Conservation (phyloP, 805 yeast genomes). For the Lachancea meyersii region DNA sequence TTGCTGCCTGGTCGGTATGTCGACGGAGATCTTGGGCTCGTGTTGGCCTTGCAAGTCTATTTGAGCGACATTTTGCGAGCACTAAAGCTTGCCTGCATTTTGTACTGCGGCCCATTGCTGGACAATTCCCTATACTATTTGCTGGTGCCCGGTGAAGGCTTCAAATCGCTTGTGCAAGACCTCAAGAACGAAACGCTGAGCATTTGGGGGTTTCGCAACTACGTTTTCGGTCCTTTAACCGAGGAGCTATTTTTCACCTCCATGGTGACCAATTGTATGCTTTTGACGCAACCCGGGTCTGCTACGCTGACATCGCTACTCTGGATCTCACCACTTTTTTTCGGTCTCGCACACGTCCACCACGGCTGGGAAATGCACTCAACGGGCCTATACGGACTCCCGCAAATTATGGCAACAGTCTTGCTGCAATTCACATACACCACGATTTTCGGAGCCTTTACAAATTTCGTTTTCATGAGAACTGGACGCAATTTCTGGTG, state of each 20-base stretch:
- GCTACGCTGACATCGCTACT: conserved; percentile 9
- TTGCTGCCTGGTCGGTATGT: conserved; percentile 21
- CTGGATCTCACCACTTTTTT: conserved; percentile 26
- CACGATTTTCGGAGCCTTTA: conserved; percentile 29
- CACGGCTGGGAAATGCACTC: conserved; percentile 28
- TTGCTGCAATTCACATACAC: conserved; percentile 28
- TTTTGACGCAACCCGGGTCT: conserved; percentile 8
- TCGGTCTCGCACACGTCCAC: conserved; percentile 33
- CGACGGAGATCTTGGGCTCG: not conserved
- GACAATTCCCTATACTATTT: conserved; percentile 21
- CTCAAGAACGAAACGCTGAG: conserved; percentile 13
- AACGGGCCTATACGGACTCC: conserved; percentile 13
- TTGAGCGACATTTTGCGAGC: conserved; percentile 12
- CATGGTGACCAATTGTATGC: conserved; percentile 22
- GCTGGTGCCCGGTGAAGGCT: conserved; percentile 12
- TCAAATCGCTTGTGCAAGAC: conserved; percentile 12
- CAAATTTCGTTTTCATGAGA: conserved; percentile 26
- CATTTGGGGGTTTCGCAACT: conserved; percentile 31
- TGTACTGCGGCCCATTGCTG: conserved; percentile 25
- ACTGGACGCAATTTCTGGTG: conserved; percentile 29
- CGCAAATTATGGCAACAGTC: conserved; percentile 18
- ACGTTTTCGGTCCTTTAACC: conserved; percentile 31
- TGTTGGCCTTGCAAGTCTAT: conserved; percentile 14
- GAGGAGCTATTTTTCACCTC: conserved; percentile 33
- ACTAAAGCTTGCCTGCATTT: conserved; percentile 13